Base-by-base conservation (phyloP, 2,329 filamentous ascomycete species). In the Thelonectria olida region DNA sequence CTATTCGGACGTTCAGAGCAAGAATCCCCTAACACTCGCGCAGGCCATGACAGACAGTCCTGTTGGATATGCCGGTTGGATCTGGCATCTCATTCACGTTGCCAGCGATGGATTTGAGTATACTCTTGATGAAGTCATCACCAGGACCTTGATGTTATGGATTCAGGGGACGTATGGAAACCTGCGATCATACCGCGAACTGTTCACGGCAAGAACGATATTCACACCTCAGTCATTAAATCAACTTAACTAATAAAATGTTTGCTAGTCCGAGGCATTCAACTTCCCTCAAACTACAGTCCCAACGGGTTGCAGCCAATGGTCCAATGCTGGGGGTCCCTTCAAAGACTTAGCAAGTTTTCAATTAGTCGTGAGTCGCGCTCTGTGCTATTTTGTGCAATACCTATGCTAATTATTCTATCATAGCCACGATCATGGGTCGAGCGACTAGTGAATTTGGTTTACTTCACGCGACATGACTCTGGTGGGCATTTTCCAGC, bases 121-220 rank as follows among this genome's bases (percentile, higher is more conserved):
- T 4, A 38, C 20, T 4, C 34, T n/a, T 9, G 34, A 51, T 4
- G 19, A 51, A 12, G 12, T 51, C 5, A 51, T 51, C 19, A 51
- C 47, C 5, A 27, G 20, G 5, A 27, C 48, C 15, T 23, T 51
- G 19, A 38, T 51, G 48, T 12, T 51, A 6, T 51, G 48, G 48
- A 51, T 51, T 25, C 48, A 38, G 20, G 48, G 48, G 15, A 51
- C 48, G 7, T 51, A 17, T 15, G 48, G 48, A 8, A 51, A 51
- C 20, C 12, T 51, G 31, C 10, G 48, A 10, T 2, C 31, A 1
- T 51, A 51, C 22, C 28, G 34, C 1, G 19, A 51, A 8, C 39
- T 51, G 19, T 51, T 51, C 6, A 39, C 19, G 12, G 48, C 39
- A n/a, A n/a, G 20, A 51, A 31, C 7, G 6, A 20, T 6, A 17